phyloP scores from a whole-genome alignment of 148 eudicot genomes.

The Heliosperma pusillum region DNA sequence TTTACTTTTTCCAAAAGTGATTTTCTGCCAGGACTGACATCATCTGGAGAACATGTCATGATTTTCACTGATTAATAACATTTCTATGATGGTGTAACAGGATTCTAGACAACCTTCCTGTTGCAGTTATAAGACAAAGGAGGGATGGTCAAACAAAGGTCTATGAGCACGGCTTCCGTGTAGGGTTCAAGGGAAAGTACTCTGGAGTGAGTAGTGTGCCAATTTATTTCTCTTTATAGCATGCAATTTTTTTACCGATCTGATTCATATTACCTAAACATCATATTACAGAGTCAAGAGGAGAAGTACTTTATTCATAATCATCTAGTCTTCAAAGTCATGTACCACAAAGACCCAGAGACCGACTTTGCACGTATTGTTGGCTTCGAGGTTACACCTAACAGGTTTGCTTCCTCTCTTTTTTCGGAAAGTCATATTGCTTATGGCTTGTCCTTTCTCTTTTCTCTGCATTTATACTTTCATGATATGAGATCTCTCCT shows the following conservation, averaged over 20 bases:
- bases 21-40: no score
- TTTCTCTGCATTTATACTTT: no score
- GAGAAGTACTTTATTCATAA: constrained; percentile 49
- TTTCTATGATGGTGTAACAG: constrained; percentile 24
- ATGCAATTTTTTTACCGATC: background rate
- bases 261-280: constrained; percentile 11
- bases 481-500: no score
- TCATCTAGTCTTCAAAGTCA: constrained; percentile 50
- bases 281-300: constrained; percentile 33
- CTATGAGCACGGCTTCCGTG: constrained; percentile 50
- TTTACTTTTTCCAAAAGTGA: no score
- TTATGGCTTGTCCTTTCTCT: no score
- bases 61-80: constrained; percentile 10
- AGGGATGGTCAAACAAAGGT: constrained; percentile 41
- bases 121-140: constrained; percentile 39
- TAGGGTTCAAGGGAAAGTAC: constrained; percentile 46
- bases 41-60: no score
- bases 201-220: constrained; percentile 32
- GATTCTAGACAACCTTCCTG: constrained; percentile 58
- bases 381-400: constrained; percentile 50
- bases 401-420: constrained; percentile 32
- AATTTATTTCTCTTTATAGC: background rate
- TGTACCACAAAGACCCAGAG: constrained; percentile 46
- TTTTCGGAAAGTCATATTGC: background rate
- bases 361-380: constrained; percentile 49